phyloP scores from a whole-genome alignment of 2,329 filamentous ascomycete genomes.

The Xylariales sp. region DNA sequence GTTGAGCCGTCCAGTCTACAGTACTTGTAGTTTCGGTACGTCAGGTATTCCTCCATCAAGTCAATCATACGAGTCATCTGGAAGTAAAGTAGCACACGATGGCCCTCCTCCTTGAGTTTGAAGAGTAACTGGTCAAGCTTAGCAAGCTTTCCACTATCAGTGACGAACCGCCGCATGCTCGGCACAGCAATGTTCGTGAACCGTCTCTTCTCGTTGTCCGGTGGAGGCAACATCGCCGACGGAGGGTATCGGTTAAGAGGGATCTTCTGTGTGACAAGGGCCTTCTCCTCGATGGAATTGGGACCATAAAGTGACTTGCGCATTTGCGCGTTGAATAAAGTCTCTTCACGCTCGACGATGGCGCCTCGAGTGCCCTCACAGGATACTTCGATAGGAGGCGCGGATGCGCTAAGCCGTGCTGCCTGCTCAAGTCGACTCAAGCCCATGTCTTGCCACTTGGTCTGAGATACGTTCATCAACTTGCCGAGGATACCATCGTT shows the following conservation, averaged over 20 bases:
- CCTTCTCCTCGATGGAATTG: conserved; percentile 60
- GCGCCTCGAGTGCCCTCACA: conserved; percentile 64
- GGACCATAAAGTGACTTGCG: conserved; percentile 72
- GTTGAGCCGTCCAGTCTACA: conserved; percentile 94
- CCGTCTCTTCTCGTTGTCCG: conserved; percentile 73
- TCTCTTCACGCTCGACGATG: conserved; percentile 61
- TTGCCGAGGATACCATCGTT: conserved; percentile 66
- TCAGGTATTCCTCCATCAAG: conserved; percentile 97
- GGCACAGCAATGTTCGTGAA: conserved; percentile 91
- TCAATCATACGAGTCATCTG: conserved; percentile 99
- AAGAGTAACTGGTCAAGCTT: conserved; percentile 83
- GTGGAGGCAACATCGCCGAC: conserved; percentile 65
- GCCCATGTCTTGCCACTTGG: conserved; percentile 63
- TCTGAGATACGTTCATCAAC: conserved; percentile 73
- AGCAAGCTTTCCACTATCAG: conserved; percentile 92
- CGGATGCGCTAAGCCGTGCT: conserved; percentile 70
- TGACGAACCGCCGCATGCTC: conserved; percentile 96
- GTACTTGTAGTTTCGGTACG: conserved; percentile 98
- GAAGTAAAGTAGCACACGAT: conserved; percentile 96
- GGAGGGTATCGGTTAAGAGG: conserved; percentile 61
- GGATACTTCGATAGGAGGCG: conserved; percentile 78
- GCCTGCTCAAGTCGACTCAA: conserved; percentile 77
- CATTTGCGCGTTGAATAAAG: conserved; percentile 73
- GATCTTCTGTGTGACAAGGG: conserved; percentile 68
- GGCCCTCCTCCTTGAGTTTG: conserved; percentile 84